phyloP scores from a whole-genome alignment of 306 rosid species.

The Citrullus mucosospermus region DNA sequence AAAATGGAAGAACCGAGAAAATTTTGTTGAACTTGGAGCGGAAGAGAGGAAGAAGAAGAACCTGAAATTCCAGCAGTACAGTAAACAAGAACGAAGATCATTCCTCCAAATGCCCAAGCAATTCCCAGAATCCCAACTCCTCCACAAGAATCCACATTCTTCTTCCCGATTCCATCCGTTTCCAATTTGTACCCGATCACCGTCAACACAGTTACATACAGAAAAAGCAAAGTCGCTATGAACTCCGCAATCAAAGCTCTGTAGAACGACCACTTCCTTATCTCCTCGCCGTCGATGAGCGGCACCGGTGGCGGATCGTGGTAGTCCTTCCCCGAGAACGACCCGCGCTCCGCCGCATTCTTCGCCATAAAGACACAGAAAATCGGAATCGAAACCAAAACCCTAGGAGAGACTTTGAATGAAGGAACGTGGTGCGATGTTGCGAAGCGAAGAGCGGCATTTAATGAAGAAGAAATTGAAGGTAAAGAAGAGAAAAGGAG shows the following conservation, averaged over 20 bases:
- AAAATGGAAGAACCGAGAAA: neutral
- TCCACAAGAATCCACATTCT: slow-evolving; percentile 28
- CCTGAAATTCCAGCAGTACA: slow-evolving; percentile 98
- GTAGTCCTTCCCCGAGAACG: slow-evolving; percentile 37
- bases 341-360: no score
- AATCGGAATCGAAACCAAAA: neutral
- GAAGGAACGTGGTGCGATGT: neutral
- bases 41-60: neutral
- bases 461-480: neutral
- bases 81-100: slow-evolving; percentile 93
- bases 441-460: neutral
- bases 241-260: slow-evolving; percentile 91
- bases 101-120: slow-evolving; percentile 98
- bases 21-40: neutral
- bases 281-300: slow-evolving; percentile 48
- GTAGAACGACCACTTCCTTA: slow-evolving; percentile 79
- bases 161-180: slow-evolving; percentile 10
- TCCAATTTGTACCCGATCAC: slow-evolving; percentile 73
- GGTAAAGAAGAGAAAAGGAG: neutral
- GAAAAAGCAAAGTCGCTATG: slow-evolving; percentile 81
- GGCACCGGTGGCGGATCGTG: slow-evolving; percentile 87
- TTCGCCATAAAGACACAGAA: slow-evolving; percentile 21
- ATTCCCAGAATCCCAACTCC: slow-evolving; percentile 82
- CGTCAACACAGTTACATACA: slow-evolving; percentile 65
- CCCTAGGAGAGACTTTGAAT: neutral